Evolutionary conservation across 1,139 yeast genomes (phyloP), one percentile per base, ranked within the genome.

Genomic region (Spencermartinsiella ligniputridi): DNA sequence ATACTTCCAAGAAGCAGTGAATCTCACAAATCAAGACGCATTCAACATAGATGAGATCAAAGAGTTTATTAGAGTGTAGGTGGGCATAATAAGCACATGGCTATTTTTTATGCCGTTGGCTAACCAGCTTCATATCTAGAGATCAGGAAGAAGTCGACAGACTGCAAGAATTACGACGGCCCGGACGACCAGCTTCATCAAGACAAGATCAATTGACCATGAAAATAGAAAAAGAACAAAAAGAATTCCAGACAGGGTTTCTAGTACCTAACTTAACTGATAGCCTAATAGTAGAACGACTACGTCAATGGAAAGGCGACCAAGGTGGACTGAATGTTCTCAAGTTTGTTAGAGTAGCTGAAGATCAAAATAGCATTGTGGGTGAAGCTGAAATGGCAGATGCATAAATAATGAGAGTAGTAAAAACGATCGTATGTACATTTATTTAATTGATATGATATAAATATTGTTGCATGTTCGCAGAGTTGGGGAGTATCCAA

Each of bases 131-230:
- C 56, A 68, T 87, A n/a, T 63, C 74, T 16, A 75, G 95, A 61
- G 82, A 80, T 58, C 84, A 82, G 55, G 88, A 78, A 16, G 96
- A 88, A 61, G 64, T 90, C 44, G 75, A 75, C 12, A 69, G 70
- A 47, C 68, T 85, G 48, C 76, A 75, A 52, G 66, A 62, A 3
- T 77, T 74, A 45, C 77, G 95, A 70, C 76, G 96, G 59, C 81
- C 89, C 13, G 95, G 95, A n/a, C 76, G 97, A 66, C 96, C 97
- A 6, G 75, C 87, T 17, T 67, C 84, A 8, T 75, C 74, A 49
- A 78, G 81, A 60, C 96, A 87, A 58, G 81, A 79, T 52, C 57
- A 75, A 29, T 65, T 89, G 48, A 84, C 85, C 55, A 77, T 76
- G 52, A 78, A 77, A 56, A 72, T 72, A 38, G 79, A 81, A 44